Evolutionary conservation across 2,329 filamentous ascomycete genomes (phyloP), one percentile per base, ranked within the genome.

Genomic region (Colletotrichum tamarilloi): DNA sequence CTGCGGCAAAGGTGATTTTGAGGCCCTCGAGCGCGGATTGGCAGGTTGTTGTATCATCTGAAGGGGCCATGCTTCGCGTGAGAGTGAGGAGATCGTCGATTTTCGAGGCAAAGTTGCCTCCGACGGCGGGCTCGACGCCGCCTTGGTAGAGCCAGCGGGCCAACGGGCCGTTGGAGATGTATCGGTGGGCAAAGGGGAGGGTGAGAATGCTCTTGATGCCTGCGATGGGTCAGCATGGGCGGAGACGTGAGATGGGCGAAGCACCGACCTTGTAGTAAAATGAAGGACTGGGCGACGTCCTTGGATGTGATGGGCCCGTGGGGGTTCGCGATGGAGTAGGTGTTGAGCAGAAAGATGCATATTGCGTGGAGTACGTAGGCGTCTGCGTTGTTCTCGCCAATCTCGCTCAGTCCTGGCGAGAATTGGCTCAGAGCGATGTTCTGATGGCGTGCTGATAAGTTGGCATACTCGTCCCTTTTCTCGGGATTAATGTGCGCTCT

Each of bases 341-440:
- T 72, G 42, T 73, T 76, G n/a, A 75, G 46, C 1, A 76, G 58
- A n/a, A 76, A 76, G 26, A 76, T 76, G 55, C 70, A 68, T n/a
- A 73, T 69, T 30, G 76, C 76, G 26, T 76, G 74, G 6, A 76
- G 67, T n/a, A 76, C 75, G 42, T 74, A 76, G 16, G 76, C 75
- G 30, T 76, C 75, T 56, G 73, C 74, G 19, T 72, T 75, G 26
- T 62, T 72, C n/a, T 76, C 71, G 35, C 70, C 67, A 2, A 76
- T 76, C 11, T 76, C 70, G 66, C 55, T 58, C 19, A 76, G 56
- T 2, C 68, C 70, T 2, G 68, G 75, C 6, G 76, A 66, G 67
- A 76, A 76, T 35, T 68, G 57, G 38, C 67, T 59, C 4, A 76
- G 49, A 16, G 75, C 70, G n/a, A 74, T 59, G n/a, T 59, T 74